Conservation (phyloP, 345 rosid species). For the Gossypium australe region DNA sequence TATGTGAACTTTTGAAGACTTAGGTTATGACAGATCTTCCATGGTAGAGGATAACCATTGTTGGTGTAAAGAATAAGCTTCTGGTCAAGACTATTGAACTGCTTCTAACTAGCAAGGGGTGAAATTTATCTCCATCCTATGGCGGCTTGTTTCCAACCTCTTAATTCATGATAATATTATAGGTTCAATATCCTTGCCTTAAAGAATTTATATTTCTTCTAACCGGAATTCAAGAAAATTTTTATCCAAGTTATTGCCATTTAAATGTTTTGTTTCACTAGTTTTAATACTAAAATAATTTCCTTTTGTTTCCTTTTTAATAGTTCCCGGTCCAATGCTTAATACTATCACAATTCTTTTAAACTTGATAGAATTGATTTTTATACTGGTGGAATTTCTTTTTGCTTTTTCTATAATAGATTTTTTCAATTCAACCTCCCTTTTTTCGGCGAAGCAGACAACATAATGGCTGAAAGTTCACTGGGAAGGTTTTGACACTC, state of each 20-base stretch:
- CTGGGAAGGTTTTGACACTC: constrained; percentile 48
- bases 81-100: neutral
- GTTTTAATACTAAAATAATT: constrained; percentile 4
- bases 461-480: constrained; percentile 51
- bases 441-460: constrained; percentile 56
- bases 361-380: constrained; percentile 22
- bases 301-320: neutral
- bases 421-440: constrained; percentile 52
- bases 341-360: constrained; percentile 10
- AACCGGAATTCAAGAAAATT: neutral
- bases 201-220: constrained; percentile 1
- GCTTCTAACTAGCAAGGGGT: neutral
- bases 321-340: constrained; percentile 21
- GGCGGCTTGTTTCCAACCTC: neutral
- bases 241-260: neutral
- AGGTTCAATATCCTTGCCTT: neutral
- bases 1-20: neutral
- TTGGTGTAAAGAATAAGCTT: neutral
- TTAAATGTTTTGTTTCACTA: neutral
- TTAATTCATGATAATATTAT: neutral
- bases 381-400: constrained; percentile 31
- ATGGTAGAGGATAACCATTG: neutral
- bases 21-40: neutral
- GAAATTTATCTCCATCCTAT: neutral
- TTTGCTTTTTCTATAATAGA: constrained; percentile 34